Evolutionary conservation across 23 red algal species (phyloP), one percentile per base, ranked within the genome.

Genomic region (Gracilaria gracilis): DNA sequence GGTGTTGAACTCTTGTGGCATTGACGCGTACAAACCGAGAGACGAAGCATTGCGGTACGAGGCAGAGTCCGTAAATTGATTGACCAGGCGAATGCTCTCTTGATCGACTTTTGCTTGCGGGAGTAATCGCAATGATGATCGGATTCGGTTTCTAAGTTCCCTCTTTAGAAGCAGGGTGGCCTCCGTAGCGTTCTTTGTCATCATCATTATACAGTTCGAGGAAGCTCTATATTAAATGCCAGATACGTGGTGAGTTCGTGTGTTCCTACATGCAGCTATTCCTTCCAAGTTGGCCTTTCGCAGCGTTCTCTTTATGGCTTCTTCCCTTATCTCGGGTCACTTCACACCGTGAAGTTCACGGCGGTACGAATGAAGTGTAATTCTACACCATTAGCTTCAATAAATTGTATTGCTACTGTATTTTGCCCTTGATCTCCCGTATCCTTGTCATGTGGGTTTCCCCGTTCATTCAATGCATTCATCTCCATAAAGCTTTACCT

Each of bases 1-100:
- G 59, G 83, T 87, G 49, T 94, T 71, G 27, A 94, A 58, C 57
- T 94, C 92, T 2, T 53, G 38, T 33, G 92, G 92, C 84, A 94
- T 87, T 32, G 92, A 81, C 15, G 82, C 49, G 57, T 94, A 94
- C 36, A 94, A 29, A 0, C 75, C 92, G 31, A 94, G 19, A 37
- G 92, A 69, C 0, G 71, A 57, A 31, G 92, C 65, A 42, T 51
- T 58, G 20, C 33, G 58, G 82, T 94, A 94, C 23, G 21, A 17
- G 20, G 71, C 62, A 24, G 54, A 74, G 9, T 38, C 23, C 13
- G 64, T 35, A 28, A 94, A 75, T 39, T 44, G 14, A 6, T 77
- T 37, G 27, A 62, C 20, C 23, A 78, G 29, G 34, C 38, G 53
- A 21, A 57, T 5, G 66, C 77, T 83, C 48, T 92, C 79, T 21